Evolutionary conservation across 768 basidiomycete species (phyloP).

Genomic region (Melanogaster broomeanus): DNA sequence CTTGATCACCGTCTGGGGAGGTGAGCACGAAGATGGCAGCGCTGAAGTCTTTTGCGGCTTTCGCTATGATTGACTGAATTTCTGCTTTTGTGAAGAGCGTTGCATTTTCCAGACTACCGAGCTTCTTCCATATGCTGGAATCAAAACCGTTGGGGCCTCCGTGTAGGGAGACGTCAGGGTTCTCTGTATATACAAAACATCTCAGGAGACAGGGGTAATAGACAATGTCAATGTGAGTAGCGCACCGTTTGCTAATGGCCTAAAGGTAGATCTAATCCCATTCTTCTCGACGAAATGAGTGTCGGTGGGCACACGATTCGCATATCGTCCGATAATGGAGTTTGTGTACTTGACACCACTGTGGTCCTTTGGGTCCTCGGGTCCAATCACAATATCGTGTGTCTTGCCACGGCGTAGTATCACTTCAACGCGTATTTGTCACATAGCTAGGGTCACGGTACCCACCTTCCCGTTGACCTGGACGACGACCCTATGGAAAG

Average conservation of each 20-base stretch:
- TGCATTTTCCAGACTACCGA: conserved; percentile 39
- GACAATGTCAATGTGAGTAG: conserved; percentile 10
- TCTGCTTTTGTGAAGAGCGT: conserved; percentile 61
- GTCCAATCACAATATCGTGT: conserved; percentile 77
- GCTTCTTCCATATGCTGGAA: conserved; percentile 49
- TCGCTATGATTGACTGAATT: conserved; percentile 41
- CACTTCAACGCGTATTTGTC: neutral
- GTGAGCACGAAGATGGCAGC: conserved; percentile 58
- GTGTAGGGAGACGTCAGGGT: conserved; percentile 62
- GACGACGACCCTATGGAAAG: conserved; percentile 66
- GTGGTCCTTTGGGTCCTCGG: conserved; percentile 63
- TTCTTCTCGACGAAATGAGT: conserved; percentile 53
- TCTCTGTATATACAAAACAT: conserved; percentile 35
- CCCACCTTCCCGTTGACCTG: conserved; percentile 64
- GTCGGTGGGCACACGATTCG: conserved; percentile 71
- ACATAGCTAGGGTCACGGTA: neutral
- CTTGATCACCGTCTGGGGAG: conserved; percentile 69
- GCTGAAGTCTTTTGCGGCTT: conserved; percentile 29
- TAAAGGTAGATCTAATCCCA: conserved; percentile 49
- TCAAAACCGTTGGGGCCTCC: conserved; percentile 73
- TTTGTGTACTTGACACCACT: conserved; percentile 67
- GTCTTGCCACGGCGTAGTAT: conserved; percentile 43
- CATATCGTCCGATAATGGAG: conserved; percentile 70
- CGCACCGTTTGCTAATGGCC: conserved; percentile 41
- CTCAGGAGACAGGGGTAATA: neutral